These are phyloP conservation scores for Kodamaea sagamina DNA, from an alignment of 805 yeast genomes.

Conservation along the genomic window DNA sequence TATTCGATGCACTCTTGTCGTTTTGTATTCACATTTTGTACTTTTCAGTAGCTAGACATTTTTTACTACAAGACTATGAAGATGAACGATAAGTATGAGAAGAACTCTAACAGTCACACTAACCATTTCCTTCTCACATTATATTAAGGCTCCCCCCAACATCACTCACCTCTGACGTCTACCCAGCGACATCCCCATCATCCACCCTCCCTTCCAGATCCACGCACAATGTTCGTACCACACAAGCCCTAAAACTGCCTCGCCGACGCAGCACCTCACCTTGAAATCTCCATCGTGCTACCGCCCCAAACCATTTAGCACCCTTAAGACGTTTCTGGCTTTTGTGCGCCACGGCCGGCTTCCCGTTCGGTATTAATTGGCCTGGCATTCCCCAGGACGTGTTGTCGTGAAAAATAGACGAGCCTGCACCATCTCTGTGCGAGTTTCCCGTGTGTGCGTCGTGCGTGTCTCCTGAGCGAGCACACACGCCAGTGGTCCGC, in stretches of 20 bases:
- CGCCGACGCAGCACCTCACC: background rate
- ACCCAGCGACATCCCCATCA: constrained; percentile 1
- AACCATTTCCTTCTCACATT: too few species aligned
- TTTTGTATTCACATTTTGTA: too few species aligned
- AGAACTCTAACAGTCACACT: too few species aligned
- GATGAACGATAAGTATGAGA: too few species aligned
- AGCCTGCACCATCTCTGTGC: too few species aligned
- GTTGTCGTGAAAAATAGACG: constrained; percentile 2
- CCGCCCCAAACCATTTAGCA: constrained; percentile 7
- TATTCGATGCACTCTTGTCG: too few species aligned
- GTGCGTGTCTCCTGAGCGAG: too few species aligned
- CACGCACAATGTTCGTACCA: background rate
- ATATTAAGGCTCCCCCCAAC: too few species aligned
- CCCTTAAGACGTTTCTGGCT: constrained; percentile 5
- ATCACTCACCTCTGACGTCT: background rate
- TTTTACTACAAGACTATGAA: too few species aligned
- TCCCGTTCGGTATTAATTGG: constrained; percentile 7
- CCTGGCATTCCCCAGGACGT: constrained; percentile 3
- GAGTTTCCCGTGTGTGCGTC: too few species aligned
- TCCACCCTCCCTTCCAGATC: background rate
- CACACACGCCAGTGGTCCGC: too few species aligned
- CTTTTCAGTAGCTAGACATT: too few species aligned
- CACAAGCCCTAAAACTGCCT: constrained; percentile 2
- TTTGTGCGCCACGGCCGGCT: constrained; percentile 1
- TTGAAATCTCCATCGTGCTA: constrained; percentile 2